A percentile compares a stretch with the other conserved stretches of the same genome.
These are phyloP conservation scores for Vararia minispora DNA, from an alignment of 768 basidiomycete genomes.

Conservation along the genomic window DNA sequence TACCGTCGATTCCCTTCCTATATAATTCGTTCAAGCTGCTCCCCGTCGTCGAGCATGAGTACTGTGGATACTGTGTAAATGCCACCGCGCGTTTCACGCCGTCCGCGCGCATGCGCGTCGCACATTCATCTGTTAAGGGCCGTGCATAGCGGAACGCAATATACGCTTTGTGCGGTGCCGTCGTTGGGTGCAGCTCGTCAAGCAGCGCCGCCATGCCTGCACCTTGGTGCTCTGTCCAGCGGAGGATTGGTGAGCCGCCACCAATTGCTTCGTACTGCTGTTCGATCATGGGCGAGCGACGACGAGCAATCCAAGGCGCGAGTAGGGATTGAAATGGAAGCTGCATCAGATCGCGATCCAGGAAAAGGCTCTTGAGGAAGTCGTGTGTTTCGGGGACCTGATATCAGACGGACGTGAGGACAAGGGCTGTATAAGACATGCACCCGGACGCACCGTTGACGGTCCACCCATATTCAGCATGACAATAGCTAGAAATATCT, in stretches of 20 bases:
- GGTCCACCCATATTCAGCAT: slow-evolving; percentile 99
- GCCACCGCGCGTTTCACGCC: slow-evolving; percentile 89
- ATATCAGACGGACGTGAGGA: too few species aligned
- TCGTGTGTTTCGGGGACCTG: slow-evolving; percentile 88
- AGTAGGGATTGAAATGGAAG: slow-evolving; percentile 83
- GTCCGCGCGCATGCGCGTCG: slow-evolving; percentile 77
- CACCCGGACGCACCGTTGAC: slow-evolving; percentile 51
- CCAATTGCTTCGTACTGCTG: slow-evolving; percentile 92
- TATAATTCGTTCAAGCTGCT: slow-evolving; percentile 94
- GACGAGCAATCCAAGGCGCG: slow-evolving; percentile 80
- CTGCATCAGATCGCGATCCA: slow-evolving; percentile 89
- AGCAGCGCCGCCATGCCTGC: slow-evolving; percentile 81
- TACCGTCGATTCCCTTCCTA: slow-evolving; percentile 49
- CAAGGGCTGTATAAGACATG: neutral
- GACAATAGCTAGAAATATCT: slow-evolving; percentile 52
- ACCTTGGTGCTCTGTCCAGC: slow-evolving; percentile 83
- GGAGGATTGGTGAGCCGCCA: slow-evolving; percentile 91
- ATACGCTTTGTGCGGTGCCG: slow-evolving; percentile 93
- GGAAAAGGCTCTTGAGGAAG: slow-evolving; percentile 88
- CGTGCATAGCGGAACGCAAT: slow-evolving; percentile 91
- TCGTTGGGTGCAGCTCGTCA: slow-evolving; percentile 88
- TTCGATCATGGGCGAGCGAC: slow-evolving; percentile 89
- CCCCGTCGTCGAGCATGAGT: slow-evolving; percentile 96
- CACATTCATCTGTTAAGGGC: slow-evolving; percentile 77
- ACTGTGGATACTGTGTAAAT: slow-evolving; percentile 98